phyloP scores from a whole-genome alignment of 2,329 filamentous ascomycete species.

The Ascochyta viciae-villosae region DNA sequence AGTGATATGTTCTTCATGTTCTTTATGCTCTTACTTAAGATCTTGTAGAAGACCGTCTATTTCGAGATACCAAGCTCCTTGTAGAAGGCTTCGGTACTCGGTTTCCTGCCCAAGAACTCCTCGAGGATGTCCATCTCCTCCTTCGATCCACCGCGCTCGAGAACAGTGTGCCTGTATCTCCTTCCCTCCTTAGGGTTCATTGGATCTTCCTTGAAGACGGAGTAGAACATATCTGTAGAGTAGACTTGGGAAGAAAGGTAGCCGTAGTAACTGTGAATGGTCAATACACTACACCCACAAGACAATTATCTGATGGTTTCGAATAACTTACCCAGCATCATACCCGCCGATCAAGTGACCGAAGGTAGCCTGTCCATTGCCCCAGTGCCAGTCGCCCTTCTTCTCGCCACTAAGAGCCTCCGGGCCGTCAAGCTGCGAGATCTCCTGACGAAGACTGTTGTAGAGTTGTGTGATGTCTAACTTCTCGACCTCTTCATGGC shows the following conservation, averaged over 20 bases:
- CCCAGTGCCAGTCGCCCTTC: conserved; percentile 64
- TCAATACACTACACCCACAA: conserved; percentile 16
- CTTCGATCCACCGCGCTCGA: conserved; percentile 78
- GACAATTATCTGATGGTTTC: not conserved
- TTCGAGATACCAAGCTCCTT: conserved; percentile 68
- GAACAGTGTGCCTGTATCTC: conserved; percentile 77
- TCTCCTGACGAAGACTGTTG: conserved; percentile 75
- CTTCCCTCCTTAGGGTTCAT: conserved; percentile 78
- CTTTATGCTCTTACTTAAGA: not conserved
- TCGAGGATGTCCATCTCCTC: conserved; percentile 82
- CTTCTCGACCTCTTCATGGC: conserved; percentile 71
- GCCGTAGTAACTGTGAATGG: conserved; percentile 66
- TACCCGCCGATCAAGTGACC: conserved; percentile 85
- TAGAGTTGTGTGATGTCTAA: conserved; percentile 72
- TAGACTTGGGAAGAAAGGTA: conserved; percentile 75
- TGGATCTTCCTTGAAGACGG: conserved; percentile 77
- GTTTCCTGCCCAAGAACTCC: conserved; percentile 79
- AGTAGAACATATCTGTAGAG: conserved; percentile 85
- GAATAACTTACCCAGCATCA: conserved; percentile 67
- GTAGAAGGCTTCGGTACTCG: conserved; percentile 81
- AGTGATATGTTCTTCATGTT: not conserved
- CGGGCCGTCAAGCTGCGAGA: conserved; percentile 76
- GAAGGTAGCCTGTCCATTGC: conserved; percentile 79
- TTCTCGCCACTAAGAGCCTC: conserved; percentile 64
- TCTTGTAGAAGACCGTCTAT: conserved; percentile 13